Percentiles rank a stretch among this genome's conserved stretches.
Conservation (phyloP, 164 flowering plant species). For the Vitis rupestris region DNA sequence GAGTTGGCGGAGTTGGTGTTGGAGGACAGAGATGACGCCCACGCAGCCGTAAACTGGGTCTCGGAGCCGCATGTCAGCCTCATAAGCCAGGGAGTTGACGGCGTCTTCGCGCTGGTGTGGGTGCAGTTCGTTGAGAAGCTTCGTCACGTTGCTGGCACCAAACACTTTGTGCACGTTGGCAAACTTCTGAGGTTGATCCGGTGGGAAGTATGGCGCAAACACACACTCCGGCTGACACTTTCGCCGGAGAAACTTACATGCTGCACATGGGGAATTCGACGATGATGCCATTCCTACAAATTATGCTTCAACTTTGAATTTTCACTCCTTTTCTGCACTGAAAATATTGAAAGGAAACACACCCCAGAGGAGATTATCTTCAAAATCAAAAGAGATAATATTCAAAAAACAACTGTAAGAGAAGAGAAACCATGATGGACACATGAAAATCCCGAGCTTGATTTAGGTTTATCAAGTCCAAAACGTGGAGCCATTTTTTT, state of each 20-base stretch:
- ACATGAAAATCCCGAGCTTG: too few relatives aligned
- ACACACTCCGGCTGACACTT: slow-evolving; percentile 92
- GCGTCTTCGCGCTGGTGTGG: slow-evolving; percentile 90
- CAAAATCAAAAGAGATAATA: too few relatives aligned
- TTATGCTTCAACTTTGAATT: background rate
- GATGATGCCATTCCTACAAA: slow-evolving; percentile 44
- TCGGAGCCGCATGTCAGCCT: slow-evolving; percentile 85
- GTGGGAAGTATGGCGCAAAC: slow-evolving; percentile 90
- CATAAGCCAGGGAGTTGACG: slow-evolving; percentile 82
- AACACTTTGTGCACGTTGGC: slow-evolving; percentile 88
- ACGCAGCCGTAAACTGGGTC: slow-evolving; percentile 96
- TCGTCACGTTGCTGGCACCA: slow-evolving; percentile 89
- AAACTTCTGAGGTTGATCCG: slow-evolving; percentile 91
- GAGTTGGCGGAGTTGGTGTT: slow-evolving; percentile 80
- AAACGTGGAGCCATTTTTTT: background rate
- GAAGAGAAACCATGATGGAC: too few relatives aligned
- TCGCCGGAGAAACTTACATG: slow-evolving; percentile 82
- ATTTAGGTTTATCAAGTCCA: too few relatives aligned
- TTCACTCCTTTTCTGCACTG: too few relatives aligned
- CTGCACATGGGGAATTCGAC: slow-evolving; percentile 81
- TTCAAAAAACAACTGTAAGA: too few relatives aligned
- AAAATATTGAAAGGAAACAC: too few relatives aligned
- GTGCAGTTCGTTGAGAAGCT: slow-evolving; percentile 78
- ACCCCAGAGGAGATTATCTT: too few relatives aligned
- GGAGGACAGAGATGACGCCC: slow-evolving; percentile 82